Conservation (phyloP, 352 stramenopile genomes). For the Pythium aristosporum region DNA sequence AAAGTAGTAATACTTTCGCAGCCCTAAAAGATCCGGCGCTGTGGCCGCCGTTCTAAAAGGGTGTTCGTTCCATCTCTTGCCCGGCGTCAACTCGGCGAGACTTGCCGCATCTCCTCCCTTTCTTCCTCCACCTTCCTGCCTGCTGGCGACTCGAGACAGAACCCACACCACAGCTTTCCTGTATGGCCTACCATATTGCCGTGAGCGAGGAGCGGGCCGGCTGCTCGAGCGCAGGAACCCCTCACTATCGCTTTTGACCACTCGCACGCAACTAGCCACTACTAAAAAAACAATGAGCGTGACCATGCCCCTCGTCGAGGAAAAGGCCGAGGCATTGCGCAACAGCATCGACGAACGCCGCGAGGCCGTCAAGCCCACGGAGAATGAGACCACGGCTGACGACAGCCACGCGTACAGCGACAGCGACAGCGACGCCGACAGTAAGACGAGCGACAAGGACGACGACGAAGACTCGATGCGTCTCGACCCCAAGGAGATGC, state of each 20-base stretch:
- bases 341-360: conserved; percentile 17
- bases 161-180: too few relatives aligned
- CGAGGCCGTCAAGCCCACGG: conserved; percentile 6
- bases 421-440: conserved; percentile 19
- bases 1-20: not conserved
- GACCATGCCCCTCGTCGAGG: conserved; percentile 27
- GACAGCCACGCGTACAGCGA: not conserved
- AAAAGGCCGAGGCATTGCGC: conserved; percentile 20
- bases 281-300: conserved; percentile 18
- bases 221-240: not conserved
- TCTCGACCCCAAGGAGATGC: conserved; percentile 67
- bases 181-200: not conserved
- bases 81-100: conserved; percentile 18
- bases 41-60: not conserved
- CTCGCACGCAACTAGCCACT: conserved; percentile 9
- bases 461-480: conserved; percentile 39
- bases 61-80: conserved; percentile 21
- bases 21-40: conserved; percentile 22
- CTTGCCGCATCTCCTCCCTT: not conserved
- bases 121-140: not conserved
- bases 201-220: not conserved
- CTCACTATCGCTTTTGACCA: conserved; percentile 19
- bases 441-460: conserved; percentile 24
- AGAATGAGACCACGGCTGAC: not conserved
- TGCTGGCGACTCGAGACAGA: not conserved